A percentile compares a stretch with the other conserved stretches of the same genome.
These are phyloP conservation scores for Suhomyces ambrosiae DNA, from an alignment of 1,139 yeast genomes.

Conservation along the genomic window DNA sequence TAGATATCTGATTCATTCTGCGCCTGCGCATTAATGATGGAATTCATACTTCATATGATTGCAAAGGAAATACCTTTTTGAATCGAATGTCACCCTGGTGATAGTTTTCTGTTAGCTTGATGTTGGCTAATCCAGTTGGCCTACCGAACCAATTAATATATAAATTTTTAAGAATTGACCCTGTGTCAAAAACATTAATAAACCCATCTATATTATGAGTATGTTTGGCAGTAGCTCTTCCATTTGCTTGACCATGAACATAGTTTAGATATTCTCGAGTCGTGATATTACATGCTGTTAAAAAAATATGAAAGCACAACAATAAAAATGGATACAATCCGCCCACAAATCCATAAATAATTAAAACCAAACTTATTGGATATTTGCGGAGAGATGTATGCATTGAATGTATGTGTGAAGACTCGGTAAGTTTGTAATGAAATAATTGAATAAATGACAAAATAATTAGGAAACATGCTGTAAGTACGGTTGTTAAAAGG, in stretches of 20 bases:
- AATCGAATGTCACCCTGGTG: slow-evolving; percentile 49
- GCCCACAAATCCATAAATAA: slow-evolving; percentile 46
- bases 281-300: slow-evolving; percentile 62
- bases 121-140: slow-evolving; percentile 47
- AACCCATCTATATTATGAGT: slow-evolving; percentile 19
- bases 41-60: slow-evolving; percentile 4
- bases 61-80: slow-evolving; percentile 20
- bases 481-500: slow-evolving; percentile 26
- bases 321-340: slow-evolving; percentile 58
- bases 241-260: slow-evolving; percentile 23
- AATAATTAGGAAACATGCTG: slow-evolving; percentile 26
- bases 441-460: slow-evolving; percentile 33
- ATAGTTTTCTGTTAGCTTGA: slow-evolving; percentile 40
- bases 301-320: slow-evolving; percentile 52
- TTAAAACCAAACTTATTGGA: slow-evolving; percentile 53
- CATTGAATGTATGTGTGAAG: slow-evolving; percentile 5
- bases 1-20: too few relatives aligned
- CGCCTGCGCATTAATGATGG: slow-evolving; percentile 6
- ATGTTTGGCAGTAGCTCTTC: slow-evolving; percentile 4
- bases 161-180: slow-evolving; percentile 41
- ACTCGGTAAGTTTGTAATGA: slow-evolving; percentile 10
- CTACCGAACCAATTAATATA: slow-evolving; percentile 51
- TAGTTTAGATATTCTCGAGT: slow-evolving; percentile 66
- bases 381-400: slow-evolving; percentile 14
- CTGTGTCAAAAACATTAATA: slow-evolving; percentile 48